Base-by-base conservation (phyloP, 2,329 filamentous ascomycete genomes). In the Xylariomycetidae sp. region DNA sequence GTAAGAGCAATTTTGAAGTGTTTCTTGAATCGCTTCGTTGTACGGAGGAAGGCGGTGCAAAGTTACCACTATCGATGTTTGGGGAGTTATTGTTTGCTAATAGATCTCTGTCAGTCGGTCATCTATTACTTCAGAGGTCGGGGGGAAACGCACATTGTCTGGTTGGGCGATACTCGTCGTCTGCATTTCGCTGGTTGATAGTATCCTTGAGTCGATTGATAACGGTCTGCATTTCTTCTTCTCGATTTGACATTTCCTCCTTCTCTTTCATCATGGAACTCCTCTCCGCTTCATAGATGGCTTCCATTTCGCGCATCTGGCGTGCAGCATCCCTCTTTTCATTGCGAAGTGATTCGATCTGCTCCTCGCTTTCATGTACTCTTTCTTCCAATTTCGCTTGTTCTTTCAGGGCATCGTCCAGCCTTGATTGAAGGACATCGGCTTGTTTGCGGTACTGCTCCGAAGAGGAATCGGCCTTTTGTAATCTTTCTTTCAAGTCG, bases 141-240 rank as follows among this genome's bases (percentile, higher is more conserved):
- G 30, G 16, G 10, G 20, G 20, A 28, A 33, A 56, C 72, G 59
- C 59, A 80, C 77, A 70, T 56, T 74, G 64, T 63, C 82, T 64
- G 42, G 78, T 66, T 33, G 77, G 58, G 50, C 74, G 62, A 53
- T 67, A 63, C 54, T 82, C 68, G 50, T 81, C 77, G 13, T 75
- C 69, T 18, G 59, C 59, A 30, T 65, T 64, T 27, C 85, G 80
- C 62, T 89, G 85, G 32, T 85, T 82, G 49, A 96, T 68, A 31
- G 80, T 84, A 58, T 96, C 89, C 70, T 96, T 97, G 49, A 98
- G 69, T 35, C 90, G 75, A 64, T 94, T 88, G 53, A 97, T 92
- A 34, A 90, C 84, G 37, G 77, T 71, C 61, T 94, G 87, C 74
- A 97, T 81, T 59, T 95, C 88, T 54, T 95, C 88, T 56, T 96